Percentiles rank a stretch among this genome's conserved stretches.
Evolutionary conservation across 2,329 filamentous ascomycete genomes (phyloP).

Genomic region (Verticillium dahliae): DNA sequence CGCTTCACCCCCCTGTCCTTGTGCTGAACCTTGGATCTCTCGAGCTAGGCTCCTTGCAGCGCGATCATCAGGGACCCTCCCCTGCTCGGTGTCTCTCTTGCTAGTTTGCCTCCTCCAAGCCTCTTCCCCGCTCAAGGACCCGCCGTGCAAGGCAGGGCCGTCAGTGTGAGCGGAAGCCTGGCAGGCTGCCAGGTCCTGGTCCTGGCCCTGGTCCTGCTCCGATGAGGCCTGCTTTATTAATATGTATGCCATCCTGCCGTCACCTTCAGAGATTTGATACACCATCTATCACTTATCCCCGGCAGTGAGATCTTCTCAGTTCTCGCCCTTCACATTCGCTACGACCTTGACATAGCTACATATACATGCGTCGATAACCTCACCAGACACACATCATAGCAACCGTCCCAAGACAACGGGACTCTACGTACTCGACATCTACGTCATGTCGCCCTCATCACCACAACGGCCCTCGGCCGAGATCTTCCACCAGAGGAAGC

Average conservation of each 20-base stretch:
- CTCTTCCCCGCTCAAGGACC: neutral
- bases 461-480: conserved; percentile 4
- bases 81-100: neutral
- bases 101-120: neutral
- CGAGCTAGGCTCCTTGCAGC: neutral
- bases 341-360: neutral
- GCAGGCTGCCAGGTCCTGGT: neutral
- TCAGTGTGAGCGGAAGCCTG: neutral
- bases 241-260: neutral
- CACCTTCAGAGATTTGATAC: neutral
- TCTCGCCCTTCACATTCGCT: neutral
- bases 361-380: neutral
- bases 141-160: neutral
- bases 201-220: neutral
- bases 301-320: neutral
- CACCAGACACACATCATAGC: neutral
- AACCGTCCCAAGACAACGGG: neutral
- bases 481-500: conserved; percentile 10
- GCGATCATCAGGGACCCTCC: neutral
- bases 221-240: neutral
- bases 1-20: neutral
- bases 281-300: neutral
- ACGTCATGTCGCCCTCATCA: conserved; percentile 3
- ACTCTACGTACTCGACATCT: neutral
- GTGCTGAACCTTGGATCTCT: neutral